A percentile compares a stretch with the other conserved stretches of the same genome.
Conservation (phyloP, 805 yeast species). For the Lachancea dasiensis region DNA sequence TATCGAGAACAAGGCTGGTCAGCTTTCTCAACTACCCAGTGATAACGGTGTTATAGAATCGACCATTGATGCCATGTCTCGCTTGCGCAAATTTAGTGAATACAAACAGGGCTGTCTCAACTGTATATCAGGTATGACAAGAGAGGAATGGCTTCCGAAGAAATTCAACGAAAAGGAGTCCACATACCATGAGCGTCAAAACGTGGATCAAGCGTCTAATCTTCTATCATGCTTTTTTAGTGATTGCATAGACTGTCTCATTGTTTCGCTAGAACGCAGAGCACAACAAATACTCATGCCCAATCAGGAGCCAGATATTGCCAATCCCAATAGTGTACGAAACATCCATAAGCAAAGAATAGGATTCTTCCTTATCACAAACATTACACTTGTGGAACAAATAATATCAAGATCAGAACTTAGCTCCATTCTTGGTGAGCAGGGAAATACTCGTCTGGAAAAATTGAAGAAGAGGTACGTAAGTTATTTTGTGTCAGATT, state of each 20-base stretch:
- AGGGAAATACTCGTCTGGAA: conserved; percentile 58
- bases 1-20: conserved; percentile 46
- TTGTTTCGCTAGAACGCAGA: conserved; percentile 56
- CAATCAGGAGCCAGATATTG: conserved; percentile 22
- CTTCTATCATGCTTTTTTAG: conserved; percentile 62
- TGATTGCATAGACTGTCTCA: conserved; percentile 72
- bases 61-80: conserved; percentile 66
- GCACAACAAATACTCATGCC: conserved; percentile 38
- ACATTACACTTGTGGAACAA: conserved; percentile 69
- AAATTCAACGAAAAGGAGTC: conserved; percentile 35
- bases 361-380: conserved; percentile 68
- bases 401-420: conserved; percentile 57
- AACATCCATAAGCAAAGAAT: conserved; percentile 36
- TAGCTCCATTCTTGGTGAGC: conserved; percentile 45
- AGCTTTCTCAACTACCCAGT: conserved; percentile 46
- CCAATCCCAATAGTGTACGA: conserved; percentile 17
- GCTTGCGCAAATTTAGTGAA: conserved; percentile 58
- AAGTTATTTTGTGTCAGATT: conserved; percentile 63
- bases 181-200: conserved; percentile 16
- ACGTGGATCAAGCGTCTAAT: conserved; percentile 33
- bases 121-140: conserved; percentile 45
- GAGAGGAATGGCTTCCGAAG: conserved; percentile 65
- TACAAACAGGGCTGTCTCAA: conserved; percentile 44
- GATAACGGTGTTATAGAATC: conserved; percentile 69
- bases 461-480: conserved; percentile 67